phyloP scores from a whole-genome alignment of 2,329 filamentous ascomycete genomes.

The Beauveria bassiana region DNA sequence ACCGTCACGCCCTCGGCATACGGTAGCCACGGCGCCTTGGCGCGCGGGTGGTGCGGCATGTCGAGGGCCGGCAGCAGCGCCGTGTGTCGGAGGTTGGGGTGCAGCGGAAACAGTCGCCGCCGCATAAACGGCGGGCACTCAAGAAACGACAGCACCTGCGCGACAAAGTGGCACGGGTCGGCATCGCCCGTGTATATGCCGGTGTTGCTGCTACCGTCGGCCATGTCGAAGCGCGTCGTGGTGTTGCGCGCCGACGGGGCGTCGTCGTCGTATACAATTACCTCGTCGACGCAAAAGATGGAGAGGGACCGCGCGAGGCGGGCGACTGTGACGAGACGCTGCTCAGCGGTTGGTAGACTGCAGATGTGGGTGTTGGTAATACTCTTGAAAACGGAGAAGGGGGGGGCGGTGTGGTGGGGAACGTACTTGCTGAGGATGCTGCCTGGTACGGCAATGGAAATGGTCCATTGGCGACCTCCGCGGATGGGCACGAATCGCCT shows the following conservation, averaged over 20 bases:
- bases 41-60: slow-evolving; percentile 75
- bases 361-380: background rate
- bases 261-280: slow-evolving; percentile 77
- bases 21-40: slow-evolving; percentile 62
- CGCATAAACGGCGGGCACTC: slow-evolving; percentile 80
- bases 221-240: slow-evolving; percentile 30
- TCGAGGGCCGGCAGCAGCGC: slow-evolving; percentile 70
- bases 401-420: no score
- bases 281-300: slow-evolving; percentile 78
- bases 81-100: slow-evolving; percentile 67
- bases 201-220: background rate
- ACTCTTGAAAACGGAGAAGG: background rate
- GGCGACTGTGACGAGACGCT: slow-evolving; percentile 64
- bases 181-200: slow-evolving; percentile 56
- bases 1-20: slow-evolving; percentile 73
- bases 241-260: slow-evolving; percentile 35
- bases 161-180: slow-evolving; percentile 72
- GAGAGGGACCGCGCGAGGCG: slow-evolving; percentile 74
- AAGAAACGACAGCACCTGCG: slow-evolving; percentile 71
- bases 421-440: slow-evolving; percentile 68
- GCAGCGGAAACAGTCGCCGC: slow-evolving; percentile 65
- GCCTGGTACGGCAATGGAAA: slow-evolving; percentile 47
- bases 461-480: slow-evolving; percentile 8
- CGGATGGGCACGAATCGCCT: background rate
- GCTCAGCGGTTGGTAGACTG: slow-evolving; percentile 65